Base-by-base conservation (phyloP, 2,329 filamentous ascomycete genomes). In the Stylonectria norvegica region DNA sequence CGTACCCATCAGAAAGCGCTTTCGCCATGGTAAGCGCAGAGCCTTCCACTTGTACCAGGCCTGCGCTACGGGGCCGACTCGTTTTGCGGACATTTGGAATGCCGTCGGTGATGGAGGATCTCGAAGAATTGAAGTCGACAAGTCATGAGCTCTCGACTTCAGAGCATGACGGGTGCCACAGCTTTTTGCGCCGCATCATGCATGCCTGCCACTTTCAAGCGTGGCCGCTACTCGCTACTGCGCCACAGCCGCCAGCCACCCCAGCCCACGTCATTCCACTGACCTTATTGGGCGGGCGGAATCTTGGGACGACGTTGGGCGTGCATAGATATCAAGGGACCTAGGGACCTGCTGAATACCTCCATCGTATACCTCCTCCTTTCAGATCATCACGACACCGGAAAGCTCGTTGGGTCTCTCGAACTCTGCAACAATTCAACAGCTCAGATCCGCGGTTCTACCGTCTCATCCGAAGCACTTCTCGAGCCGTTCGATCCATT, bases 11-110 rank as follows among this genome's bases (percentile, higher is more conserved):
- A 83, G 73, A 56, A 82, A 79, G 36, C 72, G 71, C 48, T 77
- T 81, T 38, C 80, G 76, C 79, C 80, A 83, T 48, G 80, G 80
- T 4, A 84, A 64, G 32, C 72, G 74, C 36, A 83, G 66, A 18
- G 74, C 63, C 59, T 83, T 83, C 80, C 80, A 84, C 52, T 67
- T 71, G 53, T 72, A 73, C 79, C 79, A 84, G 42, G 66, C 63
- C 46, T 64, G 67, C 27, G 56, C 45, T 31, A 66, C 25, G 36
- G 57, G 55, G 4, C 65, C 67, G 39, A 71, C 60, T 37, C 57
- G 60, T 40, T 64, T 67, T 34, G 53, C 42, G 33, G 61, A 58
- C 63, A 69, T 70, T 52, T 42, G 20, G 36, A 42, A 42, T 39
- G 18, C 22, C 27, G 25, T 22, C 33, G 40, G 17, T 20, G 19